Conservation (phyloP, 192 early-diverging fungal genomes). For the Kappamyces sp. region DNA sequence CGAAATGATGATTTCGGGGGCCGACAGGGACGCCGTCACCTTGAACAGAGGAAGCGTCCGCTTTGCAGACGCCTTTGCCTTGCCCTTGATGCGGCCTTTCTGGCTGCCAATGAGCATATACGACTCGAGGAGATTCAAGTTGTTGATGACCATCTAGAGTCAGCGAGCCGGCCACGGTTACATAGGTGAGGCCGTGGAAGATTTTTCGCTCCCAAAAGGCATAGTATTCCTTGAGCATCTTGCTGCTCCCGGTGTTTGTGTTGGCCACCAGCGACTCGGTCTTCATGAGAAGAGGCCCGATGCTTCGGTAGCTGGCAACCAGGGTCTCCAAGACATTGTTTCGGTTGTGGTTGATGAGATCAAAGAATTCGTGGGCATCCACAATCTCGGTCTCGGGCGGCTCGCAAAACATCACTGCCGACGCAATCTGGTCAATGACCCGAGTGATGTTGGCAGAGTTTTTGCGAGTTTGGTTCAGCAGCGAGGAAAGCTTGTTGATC, state of each 20-base stretch:
- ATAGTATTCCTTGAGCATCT: slow-evolving; percentile 55
- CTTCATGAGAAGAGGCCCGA: slow-evolving; percentile 58
- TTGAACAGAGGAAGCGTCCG: slow-evolving; percentile 43
- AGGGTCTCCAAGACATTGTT: slow-evolving; percentile 37
- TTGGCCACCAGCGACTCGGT: slow-evolving; percentile 58
- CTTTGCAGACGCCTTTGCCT: slow-evolving; percentile 18
- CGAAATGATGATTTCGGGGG: slow-evolving; percentile 54
- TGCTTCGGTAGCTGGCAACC: slow-evolving; percentile 50
- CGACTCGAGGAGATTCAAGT: slow-evolving; percentile 42
- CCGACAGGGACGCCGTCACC: slow-evolving; percentile 52
- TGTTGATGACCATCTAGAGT: slow-evolving; percentile 51
- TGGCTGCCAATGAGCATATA: slow-evolving; percentile 18
- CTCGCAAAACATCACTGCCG: slow-evolving; percentile 43
- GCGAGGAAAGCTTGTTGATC: slow-evolving; percentile 57
- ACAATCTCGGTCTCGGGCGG: slow-evolving; percentile 40
- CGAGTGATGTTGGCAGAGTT: slow-evolving; percentile 54
- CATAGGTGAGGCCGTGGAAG: slow-evolving; percentile 45
- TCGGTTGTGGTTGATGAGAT: slow-evolving; percentile 50
- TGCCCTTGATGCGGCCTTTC: slow-evolving; percentile 20
- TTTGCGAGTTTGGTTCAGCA: slow-evolving; percentile 56
- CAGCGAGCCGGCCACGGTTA: slow-evolving; percentile 19
- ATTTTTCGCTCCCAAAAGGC: slow-evolving; percentile 49
- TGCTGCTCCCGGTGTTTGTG: slow-evolving; percentile 58
- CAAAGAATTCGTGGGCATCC: slow-evolving; percentile 62
- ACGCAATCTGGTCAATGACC: slow-evolving; percentile 46